Conservation (phyloP, 495 filamentous ascomycete genomes). For the Filosporella fistucella region DNA sequence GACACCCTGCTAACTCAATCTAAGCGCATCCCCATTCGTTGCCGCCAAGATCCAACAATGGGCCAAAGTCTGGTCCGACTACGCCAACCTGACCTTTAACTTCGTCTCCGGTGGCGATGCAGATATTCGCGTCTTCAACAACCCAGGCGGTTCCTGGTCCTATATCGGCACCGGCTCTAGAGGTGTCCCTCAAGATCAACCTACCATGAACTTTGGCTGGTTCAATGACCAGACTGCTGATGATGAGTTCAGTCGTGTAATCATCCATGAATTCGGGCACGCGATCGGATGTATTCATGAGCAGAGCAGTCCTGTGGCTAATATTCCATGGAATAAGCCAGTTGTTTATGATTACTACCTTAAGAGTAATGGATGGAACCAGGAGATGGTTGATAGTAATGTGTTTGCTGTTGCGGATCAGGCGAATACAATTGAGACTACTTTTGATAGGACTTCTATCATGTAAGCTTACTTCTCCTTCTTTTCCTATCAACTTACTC, state of each 20-base stretch:
- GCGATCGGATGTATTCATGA: conserved; percentile 25
- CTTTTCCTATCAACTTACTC: no score
- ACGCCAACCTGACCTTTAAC: conserved; percentile 21
- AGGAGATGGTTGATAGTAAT: conserved; percentile 14
- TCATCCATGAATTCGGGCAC: conserved; percentile 27
- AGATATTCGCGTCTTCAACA: conserved; percentile 16
- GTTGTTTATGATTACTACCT: conserved; percentile 13
- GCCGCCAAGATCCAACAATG: conserved; percentile 15
- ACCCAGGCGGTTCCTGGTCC: conserved; percentile 14
- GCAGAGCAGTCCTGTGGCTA: conserved; percentile 14
- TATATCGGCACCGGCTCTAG: conserved; percentile 8
- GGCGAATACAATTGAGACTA: conserved; percentile 4
- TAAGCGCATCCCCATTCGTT: no score
- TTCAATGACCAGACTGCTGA: conserved; percentile 20
- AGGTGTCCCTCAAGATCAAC: neutral
- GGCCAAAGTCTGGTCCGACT: conserved; percentile 16
- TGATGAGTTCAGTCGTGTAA: conserved; percentile 9
- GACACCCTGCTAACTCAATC: no score
- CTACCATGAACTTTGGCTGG: conserved; percentile 18
- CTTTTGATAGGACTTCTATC: conserved; percentile 18
- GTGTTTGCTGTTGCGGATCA: conserved; percentile 5
- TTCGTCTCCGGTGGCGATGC: conserved; percentile 15
- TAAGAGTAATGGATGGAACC: conserved; percentile 10
- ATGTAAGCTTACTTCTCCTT: no score
- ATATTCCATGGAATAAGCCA: conserved; percentile 18